Base-by-base conservation (phyloP, 345 rosid species). In the Euphorbia pulcherrima region DNA sequence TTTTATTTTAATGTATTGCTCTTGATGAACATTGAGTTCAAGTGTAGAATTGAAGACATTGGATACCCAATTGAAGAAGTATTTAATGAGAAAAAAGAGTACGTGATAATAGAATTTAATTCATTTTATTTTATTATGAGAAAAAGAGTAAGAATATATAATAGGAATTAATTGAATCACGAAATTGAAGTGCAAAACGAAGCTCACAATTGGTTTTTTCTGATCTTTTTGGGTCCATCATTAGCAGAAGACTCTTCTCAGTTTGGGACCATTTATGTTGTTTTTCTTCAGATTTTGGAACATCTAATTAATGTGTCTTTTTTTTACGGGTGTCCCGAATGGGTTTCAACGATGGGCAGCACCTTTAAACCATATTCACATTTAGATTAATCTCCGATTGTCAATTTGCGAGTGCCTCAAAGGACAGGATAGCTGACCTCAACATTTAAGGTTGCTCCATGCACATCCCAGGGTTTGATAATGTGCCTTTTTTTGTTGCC, bases 111-210 rank as follows among this genome's bases (percentile, higher is more conserved):
- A n/a, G 37, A 33, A 33, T 33, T 33, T 33, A 33, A 33, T 33
- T 2, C 37, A 33, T 33, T 33, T 3, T 33, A 33, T 33, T 2
- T 33, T 33, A 33, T 2, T 33, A 33, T 2, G 37, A 33, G 7
- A 33, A 33, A 33, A 33, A 33, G 7, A 33, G 7, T 33, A 2
- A 33, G 7, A 33, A 33, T 2, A 33, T 2, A 23, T 13, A 40
- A 74, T 39, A 71, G 64, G 62, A 63, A 41, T 79, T 62, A 72
- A 63, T 74, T 63, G 85, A 50, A 50, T 84, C 90, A 84, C 86
- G 88, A 57, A 73, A 68, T 79, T 65, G 83, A 50, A 73, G 78
- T 84, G 90, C 74, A 66, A 70, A 44, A 41, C 7, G 67, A 47
- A 64, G 58, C 30, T 68, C 68, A 67, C 79, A 52, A 56, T 44